Conservation (phyloP, 495 filamentous ascomycete species). For the Rusavskia elegans region DNA sequence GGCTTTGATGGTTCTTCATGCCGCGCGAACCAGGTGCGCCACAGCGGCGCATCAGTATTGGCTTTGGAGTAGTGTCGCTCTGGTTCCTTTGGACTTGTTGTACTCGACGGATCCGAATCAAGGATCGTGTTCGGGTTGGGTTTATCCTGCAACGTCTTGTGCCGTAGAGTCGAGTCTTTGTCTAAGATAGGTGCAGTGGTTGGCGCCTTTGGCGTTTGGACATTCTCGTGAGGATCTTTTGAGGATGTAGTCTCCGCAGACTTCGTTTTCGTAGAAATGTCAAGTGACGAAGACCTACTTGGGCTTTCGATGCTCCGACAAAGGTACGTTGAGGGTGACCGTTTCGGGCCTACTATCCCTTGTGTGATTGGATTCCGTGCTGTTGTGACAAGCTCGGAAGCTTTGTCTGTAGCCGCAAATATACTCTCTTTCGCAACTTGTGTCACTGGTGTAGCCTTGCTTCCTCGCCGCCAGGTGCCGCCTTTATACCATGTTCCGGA, state of each 20-base stretch:
- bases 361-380: constrained; percentile 1
- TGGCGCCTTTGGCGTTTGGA: too few species aligned
- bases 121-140: too few species aligned
- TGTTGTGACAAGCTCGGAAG: constrained; percentile 20
- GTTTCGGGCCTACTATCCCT: not conserved
- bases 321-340: constrained; percentile 19
- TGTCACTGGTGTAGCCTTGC: constrained; percentile 56
- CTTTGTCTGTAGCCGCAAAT: constrained; percentile 36
- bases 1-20: not conserved
- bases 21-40: constrained; percentile 14
- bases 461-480: constrained; percentile 46
- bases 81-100: not conserved
- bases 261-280: constrained; percentile 26
- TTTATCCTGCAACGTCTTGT: too few species aligned
- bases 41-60: constrained; percentile 1
- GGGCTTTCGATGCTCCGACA: constrained; percentile 25
- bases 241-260: too few species aligned
- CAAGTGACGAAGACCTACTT: constrained; percentile 30
- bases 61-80: not conserved
- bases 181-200: too few species aligned
- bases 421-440: constrained; percentile 67
- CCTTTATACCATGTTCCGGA: constrained; percentile 40
- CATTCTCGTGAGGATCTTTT: too few species aligned
- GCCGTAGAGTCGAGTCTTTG: too few species aligned
- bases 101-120: too few species aligned